Evolutionary conservation across 306 rosid species (phyloP).

Genomic region (Oemleria cerasiformis): DNA sequence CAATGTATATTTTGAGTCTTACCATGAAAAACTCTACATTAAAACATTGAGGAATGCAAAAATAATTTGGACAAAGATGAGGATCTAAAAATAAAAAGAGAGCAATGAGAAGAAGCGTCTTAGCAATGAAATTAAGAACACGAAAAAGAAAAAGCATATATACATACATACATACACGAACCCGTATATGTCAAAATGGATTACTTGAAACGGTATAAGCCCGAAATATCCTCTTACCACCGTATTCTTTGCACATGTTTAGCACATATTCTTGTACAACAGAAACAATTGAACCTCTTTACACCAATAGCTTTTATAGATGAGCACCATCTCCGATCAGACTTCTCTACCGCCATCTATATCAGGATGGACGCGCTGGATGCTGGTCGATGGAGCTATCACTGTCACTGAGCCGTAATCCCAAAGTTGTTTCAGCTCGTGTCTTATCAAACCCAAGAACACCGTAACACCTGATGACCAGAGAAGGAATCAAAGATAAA

Average conservation of each 20-base stretch:
- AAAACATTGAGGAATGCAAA: background rate
- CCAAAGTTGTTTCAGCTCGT: conserved; percentile 73
- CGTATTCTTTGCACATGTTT: background rate
- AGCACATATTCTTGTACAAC: background rate
- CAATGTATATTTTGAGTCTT: background rate
- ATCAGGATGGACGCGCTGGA: conserved; percentile 13
- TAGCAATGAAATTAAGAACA: too few species aligned
- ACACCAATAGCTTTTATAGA: background rate
- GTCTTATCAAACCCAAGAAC: conserved; percentile 59
- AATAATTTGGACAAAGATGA: background rate
- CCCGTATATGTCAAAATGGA: background rate
- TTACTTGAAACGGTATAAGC: conserved; percentile 1
- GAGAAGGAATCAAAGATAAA: conserved; percentile 10
- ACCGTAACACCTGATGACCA: conserved; percentile 51
- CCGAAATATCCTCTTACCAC: background rate
- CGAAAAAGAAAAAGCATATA: background rate
- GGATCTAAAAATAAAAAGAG: background rate
- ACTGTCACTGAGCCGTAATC: conserved; percentile 39
- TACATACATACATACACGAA: background rate
- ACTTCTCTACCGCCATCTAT: conserved; percentile 9
- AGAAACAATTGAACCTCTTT: conserved; percentile 10
- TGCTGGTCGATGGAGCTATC: conserved; percentile 11
- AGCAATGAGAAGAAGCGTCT: background rate
- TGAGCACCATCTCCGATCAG: background rate
- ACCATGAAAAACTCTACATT: background rate